Evolutionary conservation across 176 grass and related monocot species (phyloP), one percentile per base, ranked within the genome.

Genomic region (Triticum turgidum): DNA sequence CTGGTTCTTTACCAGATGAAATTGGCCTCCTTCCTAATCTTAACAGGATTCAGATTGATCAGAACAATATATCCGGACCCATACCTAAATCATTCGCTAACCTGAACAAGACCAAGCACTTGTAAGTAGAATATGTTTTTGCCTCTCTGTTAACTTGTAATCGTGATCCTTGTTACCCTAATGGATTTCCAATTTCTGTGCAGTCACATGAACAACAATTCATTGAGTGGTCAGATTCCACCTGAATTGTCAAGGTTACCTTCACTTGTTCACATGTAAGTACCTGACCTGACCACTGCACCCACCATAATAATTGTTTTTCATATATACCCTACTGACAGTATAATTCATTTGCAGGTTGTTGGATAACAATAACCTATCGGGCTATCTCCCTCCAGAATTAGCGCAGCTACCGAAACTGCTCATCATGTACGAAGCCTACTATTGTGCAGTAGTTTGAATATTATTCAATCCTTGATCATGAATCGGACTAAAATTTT

Each of bases 121-220:
- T 52, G 49, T 52, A 2, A 52, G 49, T 52, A 52, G 49, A 21
- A 52, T 52, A 52, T 17, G 5, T 6, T 52, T 52, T 52, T 52
- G 49, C 14, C 49, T 52, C 49, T 52, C 49, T 52, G 49, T 52
- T 52, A 52, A 52, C 49, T 52, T 42, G 41, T 10, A 42, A 86
- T 78, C 72, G 33, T 73, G 64, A 70, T 81, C 44, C 33, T 78
- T 35, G 34, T 35, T 86, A 85, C 10, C 15, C 58, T 90, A 79
- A 83, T 32, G 79, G 8, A 1, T 77, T 84, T 76, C 47, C 62
- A 75, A 63, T 72, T 82, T 86, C 89, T 30, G 24, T 81, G 30
- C 90, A 98, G 96, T 86, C 96, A 98, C 82, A 98, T 98, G 96
- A 98, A 98, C 91, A 98, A 98, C 77, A 98, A 98, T 72, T 98